A percentile compares a stretch with the other conserved stretches of the same genome.
Evolutionary conservation across 108 stramenopile genomes (phyloP).

Genomic region (Cyclotella cryptica): DNA sequence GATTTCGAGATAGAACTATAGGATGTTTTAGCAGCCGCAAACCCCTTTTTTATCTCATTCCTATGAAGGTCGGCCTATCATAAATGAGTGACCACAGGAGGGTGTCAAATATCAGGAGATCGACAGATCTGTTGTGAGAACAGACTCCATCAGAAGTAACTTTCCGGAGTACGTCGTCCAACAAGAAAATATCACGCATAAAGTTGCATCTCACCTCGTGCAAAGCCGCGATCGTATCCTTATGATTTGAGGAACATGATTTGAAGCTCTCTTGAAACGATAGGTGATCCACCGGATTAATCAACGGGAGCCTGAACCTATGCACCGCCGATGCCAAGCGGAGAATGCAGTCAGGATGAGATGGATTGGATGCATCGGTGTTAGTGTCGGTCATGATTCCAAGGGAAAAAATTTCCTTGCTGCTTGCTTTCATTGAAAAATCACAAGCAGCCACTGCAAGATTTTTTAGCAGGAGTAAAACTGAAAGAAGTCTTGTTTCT

Average conservation of each 20-base stretch:
- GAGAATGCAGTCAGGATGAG: constrained; percentile 82
- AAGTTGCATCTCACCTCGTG: constrained; percentile 1
- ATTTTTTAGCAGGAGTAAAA: too few species aligned
- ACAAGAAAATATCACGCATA: not conserved
- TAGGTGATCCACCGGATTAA: constrained; percentile 53
- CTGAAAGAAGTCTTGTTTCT: too few species aligned
- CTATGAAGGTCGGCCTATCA: constrained; percentile 42
- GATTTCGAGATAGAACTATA: constrained; percentile 32
- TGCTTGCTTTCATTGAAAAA: too few species aligned
- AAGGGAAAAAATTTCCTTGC: too few species aligned
- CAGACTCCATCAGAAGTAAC: not conserved
- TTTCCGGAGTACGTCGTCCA: not conserved
- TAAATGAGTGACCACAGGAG: too few species aligned
- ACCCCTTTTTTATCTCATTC: constrained; percentile 38
- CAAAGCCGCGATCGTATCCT: constrained; percentile 32
- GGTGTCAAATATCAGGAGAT: too few species aligned
- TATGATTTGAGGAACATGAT: constrained; percentile 48
- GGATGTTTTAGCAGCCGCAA: constrained; percentile 40
- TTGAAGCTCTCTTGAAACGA: constrained; percentile 75
- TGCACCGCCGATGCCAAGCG: constrained; percentile 84
- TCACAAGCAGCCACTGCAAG: too few species aligned
- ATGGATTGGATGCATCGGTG: constrained; percentile 38
- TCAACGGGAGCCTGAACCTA: constrained; percentile 64
- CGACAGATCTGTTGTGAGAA: not conserved
- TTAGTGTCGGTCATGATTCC: not conserved